These are phyloP conservation scores for Gossypium rotundifolium DNA, from an alignment of 345 rosid genomes.

Conservation along the genomic window DNA sequence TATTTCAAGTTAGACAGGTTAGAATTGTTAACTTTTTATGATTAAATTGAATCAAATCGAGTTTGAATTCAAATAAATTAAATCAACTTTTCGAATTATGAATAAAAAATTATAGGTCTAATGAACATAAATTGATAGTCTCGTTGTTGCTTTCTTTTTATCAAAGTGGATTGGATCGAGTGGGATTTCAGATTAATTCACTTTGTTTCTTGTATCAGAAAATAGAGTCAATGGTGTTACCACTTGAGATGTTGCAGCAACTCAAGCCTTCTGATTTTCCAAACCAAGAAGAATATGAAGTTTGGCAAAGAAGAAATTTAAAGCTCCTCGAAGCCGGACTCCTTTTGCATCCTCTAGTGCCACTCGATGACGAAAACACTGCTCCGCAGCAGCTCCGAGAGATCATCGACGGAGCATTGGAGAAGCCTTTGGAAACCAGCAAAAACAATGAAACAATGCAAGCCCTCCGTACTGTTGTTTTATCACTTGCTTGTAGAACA, in stretches of 20 bases:
- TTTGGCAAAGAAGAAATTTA: constrained; percentile 76
- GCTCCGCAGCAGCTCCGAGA: constrained; percentile 54
- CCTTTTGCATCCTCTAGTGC: constrained; percentile 63
- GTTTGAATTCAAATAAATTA: too few relatives aligned
- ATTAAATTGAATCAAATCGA: too few relatives aligned
- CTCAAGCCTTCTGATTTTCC: constrained; percentile 71
- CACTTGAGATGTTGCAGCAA: constrained; percentile 85
- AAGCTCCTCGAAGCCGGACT: constrained; percentile 91
- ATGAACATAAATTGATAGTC: too few relatives aligned
- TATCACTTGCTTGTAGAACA: constrained; percentile 66
- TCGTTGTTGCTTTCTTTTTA: too few relatives aligned
- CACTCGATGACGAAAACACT: constrained; percentile 42
- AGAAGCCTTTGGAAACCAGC: constrained; percentile 58
- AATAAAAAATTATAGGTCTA: too few relatives aligned
- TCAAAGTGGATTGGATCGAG: too few relatives aligned
- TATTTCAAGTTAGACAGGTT: too few relatives aligned
- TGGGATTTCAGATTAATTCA: not conserved
- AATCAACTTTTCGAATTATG: too few relatives aligned
- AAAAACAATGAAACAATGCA: constrained; percentile 64
- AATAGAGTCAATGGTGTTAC: constrained; percentile 73
- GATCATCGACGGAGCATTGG: constrained; percentile 45
- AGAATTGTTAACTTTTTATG: too few relatives aligned
- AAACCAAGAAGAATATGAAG: constrained; percentile 59
- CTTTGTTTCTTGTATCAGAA: constrained; percentile 40
- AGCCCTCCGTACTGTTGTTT: constrained; percentile 54